phyloP scores from a whole-genome alignment of 148 eudicot species.

The Heliamphora exappendiculata region DNA sequence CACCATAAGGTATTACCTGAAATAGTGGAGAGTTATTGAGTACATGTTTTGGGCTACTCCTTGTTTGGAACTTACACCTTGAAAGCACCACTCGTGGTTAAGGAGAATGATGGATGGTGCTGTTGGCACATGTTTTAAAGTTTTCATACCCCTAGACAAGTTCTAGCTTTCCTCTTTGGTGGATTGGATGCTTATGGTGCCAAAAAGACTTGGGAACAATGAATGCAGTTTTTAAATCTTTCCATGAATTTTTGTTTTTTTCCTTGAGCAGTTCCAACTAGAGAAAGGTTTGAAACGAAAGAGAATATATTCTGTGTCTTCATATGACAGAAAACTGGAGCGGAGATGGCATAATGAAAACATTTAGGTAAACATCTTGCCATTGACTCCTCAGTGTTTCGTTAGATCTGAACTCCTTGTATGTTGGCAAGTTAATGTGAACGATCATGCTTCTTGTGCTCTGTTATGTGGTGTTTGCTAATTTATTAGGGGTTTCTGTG shows the following conservation, averaged over 20 bases:
- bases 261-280: neutral
- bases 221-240: neutral
- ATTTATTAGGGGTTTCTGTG: neutral
- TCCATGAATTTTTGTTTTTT: neutral
- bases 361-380: neutral
- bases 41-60: neutral
- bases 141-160: neutral
- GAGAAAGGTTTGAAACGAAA: neutral
- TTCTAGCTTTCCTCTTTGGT: neutral
- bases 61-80: neutral
- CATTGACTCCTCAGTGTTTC: neutral
- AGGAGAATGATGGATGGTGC: constrained; percentile 1
- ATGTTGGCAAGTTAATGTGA: neutral
- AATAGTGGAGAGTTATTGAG: neutral
- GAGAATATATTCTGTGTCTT: neutral
- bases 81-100: neutral
- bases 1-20: neutral
- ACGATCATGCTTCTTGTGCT: neutral
- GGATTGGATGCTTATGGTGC: neutral
- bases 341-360: neutral
- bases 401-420: neutral
- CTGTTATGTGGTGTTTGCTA: neutral
- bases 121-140: neutral
- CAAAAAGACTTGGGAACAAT: neutral
- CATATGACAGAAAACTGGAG: neutral